These are phyloP conservation scores for Laguncularia racemosa DNA, from an alignment of 345 rosid genomes.

Conservation along the genomic window DNA sequence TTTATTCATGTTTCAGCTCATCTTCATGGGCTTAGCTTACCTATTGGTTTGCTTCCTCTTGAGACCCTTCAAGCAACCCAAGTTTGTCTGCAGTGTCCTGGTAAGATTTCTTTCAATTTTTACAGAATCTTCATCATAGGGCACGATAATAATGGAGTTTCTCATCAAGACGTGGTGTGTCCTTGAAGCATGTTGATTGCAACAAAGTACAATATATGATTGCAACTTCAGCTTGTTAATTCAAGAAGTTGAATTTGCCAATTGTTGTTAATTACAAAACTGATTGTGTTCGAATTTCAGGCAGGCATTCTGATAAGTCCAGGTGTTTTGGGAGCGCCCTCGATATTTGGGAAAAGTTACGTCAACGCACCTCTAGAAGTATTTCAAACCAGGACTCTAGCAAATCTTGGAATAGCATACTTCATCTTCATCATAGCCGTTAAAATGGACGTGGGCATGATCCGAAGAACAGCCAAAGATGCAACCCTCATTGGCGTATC, in stretches of 20 bases:
- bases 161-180: no score
- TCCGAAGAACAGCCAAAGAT: slow-evolving; percentile 2
- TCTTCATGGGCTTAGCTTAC: slow-evolving; percentile 3
- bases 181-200: no score
- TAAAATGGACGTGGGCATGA: slow-evolving; percentile 11
- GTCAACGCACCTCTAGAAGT: no score
- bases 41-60: slow-evolving; percentile 7
- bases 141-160: no score
- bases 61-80: slow-evolving; percentile 19
- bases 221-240: no score
- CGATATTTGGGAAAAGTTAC: no score
- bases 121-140: no score
- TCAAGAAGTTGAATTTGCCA: no score
- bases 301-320: slow-evolving; percentile 24
- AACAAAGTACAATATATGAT: no score
- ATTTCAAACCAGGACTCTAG: no score
- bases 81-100: slow-evolving; percentile 16
- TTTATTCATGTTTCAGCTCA: slow-evolving; percentile 9
- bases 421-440: slow-evolving; percentile 17
- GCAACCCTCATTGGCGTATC: slow-evolving; percentile 10
- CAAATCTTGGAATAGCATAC: slow-evolving; percentile 1
- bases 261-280: no score
- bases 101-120: slow-evolving; percentile 5
- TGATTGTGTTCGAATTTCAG: slow-evolving; percentile 4
- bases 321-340: slow-evolving; percentile 7